Evolutionary conservation across 169 alveolate species (phyloP).

Genomic region (Eimeria falciformis): DNA sequence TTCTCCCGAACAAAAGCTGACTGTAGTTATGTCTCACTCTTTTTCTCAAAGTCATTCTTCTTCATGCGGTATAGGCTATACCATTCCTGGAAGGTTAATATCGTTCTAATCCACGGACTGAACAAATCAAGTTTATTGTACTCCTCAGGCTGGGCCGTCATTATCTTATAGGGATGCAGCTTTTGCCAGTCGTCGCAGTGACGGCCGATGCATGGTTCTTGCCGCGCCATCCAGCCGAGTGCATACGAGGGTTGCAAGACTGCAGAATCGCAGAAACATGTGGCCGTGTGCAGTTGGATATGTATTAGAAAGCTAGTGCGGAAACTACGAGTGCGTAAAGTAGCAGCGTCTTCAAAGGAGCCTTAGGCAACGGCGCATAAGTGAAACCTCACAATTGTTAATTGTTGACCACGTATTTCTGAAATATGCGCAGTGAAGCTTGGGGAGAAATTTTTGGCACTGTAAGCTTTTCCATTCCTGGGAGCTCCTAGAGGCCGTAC

Average conservation of each 20-base stretch:
- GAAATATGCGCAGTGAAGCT: slow-evolving; percentile 8
- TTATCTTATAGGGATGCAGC: slow-evolving; percentile 8
- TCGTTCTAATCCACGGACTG: slow-evolving; percentile 44
- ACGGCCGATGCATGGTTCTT: slow-evolving; percentile 26
- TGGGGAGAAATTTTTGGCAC: background rate
- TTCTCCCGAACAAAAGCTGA: no score
- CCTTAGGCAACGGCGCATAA: background rate
- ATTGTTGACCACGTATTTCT: background rate
- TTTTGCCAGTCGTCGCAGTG: slow-evolving; percentile 29
- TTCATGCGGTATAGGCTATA: background rate
- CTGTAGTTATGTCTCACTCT: no score
- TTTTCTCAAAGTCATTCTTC: background rate
- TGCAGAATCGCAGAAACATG: no score
- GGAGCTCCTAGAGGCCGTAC: background rate
- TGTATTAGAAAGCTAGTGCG: no score
- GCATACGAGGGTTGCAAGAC: no score
- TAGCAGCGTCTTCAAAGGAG: no score
- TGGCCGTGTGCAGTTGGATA: no score
- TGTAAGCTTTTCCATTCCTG: background rate
- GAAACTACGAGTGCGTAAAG: no score
- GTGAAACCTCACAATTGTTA: background rate
- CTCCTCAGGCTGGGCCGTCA: background rate
- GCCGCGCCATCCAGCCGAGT: slow-evolving; percentile 55
- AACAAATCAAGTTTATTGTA: background rate
- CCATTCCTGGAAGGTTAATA: slow-evolving; percentile 35